Evolutionary conservation across 2,329 filamentous ascomycete species (phyloP).

Genomic region (Colletotrichum filicis): DNA sequence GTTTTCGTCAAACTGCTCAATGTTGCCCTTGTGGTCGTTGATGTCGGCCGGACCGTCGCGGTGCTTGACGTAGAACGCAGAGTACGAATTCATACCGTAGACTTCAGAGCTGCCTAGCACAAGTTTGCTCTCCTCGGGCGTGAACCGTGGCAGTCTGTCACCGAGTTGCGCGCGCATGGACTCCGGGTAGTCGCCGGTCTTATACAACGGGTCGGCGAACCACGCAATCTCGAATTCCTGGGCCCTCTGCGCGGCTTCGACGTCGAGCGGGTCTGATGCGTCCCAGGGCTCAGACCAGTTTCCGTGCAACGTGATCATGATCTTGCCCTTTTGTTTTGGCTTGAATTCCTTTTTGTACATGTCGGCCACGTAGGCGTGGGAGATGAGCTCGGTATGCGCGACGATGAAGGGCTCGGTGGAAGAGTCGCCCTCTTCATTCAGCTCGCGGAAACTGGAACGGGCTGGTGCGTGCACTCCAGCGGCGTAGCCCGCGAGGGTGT

Average conservation of each 20-base stretch:
- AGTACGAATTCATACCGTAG: constrained; percentile 57
- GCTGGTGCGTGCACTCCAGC: constrained; percentile 47
- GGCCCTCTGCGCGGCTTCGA: constrained; percentile 50
- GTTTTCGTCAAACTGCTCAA: constrained; percentile 49
- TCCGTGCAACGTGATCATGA: constrained; percentile 54
- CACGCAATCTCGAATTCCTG: constrained; percentile 55
- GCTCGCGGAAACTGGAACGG: constrained; percentile 43
- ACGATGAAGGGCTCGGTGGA: constrained; percentile 50
- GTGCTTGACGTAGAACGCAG: constrained; percentile 50
- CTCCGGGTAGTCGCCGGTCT: constrained; percentile 51
- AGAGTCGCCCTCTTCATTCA: constrained; percentile 45
- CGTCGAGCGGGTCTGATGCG: constrained; percentile 45
- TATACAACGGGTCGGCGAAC: constrained; percentile 52
- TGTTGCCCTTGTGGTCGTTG: constrained; percentile 53
- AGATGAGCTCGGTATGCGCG: constrained; percentile 51
- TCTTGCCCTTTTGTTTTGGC: constrained; percentile 46
- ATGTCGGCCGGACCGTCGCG: constrained; percentile 47
- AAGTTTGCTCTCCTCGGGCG: constrained; percentile 50
- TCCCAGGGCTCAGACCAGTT: constrained; percentile 56
- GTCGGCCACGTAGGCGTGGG: constrained; percentile 49
- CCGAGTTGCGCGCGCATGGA: constrained; percentile 52
- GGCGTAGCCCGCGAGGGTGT: constrained; percentile 47
- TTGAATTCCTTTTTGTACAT: constrained; percentile 53
- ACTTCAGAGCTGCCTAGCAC: constrained; percentile 50
- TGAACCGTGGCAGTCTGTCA: constrained; percentile 49